Base-by-base conservation (phyloP, 2,329 filamentous ascomycete genomes). In the Cordyceps pruinosa region DNA sequence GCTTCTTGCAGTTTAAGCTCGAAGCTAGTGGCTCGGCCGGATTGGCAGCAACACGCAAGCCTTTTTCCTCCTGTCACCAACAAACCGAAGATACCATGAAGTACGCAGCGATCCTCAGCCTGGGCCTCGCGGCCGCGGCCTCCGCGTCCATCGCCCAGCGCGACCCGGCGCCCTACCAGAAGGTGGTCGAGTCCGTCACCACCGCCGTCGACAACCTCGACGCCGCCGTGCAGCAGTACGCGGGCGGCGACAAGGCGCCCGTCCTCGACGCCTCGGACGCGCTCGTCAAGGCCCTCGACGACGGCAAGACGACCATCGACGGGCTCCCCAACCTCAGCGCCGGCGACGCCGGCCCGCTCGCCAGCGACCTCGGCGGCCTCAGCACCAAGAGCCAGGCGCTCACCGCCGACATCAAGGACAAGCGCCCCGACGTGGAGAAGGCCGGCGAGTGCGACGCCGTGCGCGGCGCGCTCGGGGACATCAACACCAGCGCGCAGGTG, bases 401-500 rank as follows among this genome's bases (percentile, higher is more conserved):
- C 6, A 58, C 32, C 25, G 19, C 32, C 23, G 56, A 73, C 42
- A 32, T 58, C n/a, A 58, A 58, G 56, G 17, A 4, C 17, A 58
- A 58, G 49, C 56, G 56, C 44, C 35, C 44, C 56, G 50, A 46
- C 17, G 49, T 53, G 4, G 56, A 46, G 12, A 5, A 49, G 26
- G 56, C 48, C 13, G 21, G 50, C 56, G 49, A 54, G 42, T 58
- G 56, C 44, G 56, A 54, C 26, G 21, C 49, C 0, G 56, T 54
- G n/a, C 56, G 56, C 42, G 25, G 42, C 32, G 44, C 42, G 4
- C 10, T 58, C 6, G 44, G 9, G 8, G 56, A 58, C 26, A 58
- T 58, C 28, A 54, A 48, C 26, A 41, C 25, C 10, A 54, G 44
- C 44, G 41, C 56, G 8, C 41, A 54, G 49, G 41, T 12, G 8